Percentiles rank a stretch among this genome's conserved stretches.
Conservation (phyloP, 2,329 filamentous ascomycete species). For the Alternaria atra region DNA sequence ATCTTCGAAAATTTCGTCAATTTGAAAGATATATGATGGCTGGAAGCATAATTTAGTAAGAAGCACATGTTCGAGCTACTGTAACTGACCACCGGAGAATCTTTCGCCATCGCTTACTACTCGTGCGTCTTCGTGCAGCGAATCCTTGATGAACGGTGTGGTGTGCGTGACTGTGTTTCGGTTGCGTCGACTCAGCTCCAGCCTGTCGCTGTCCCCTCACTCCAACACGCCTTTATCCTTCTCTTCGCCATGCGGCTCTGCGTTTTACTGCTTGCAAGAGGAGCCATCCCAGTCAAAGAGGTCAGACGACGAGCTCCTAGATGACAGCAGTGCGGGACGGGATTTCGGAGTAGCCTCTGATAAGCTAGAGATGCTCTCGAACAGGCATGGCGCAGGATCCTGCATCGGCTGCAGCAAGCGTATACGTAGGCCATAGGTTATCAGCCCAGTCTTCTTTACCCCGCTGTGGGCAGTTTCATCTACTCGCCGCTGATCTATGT, state of each 20-base stretch:
- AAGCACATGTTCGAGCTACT: neutral
- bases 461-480: constrained; percentile 32
- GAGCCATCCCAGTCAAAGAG: constrained; percentile 20
- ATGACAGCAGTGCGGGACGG: constrained; percentile 23
- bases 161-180: constrained; percentile 17
- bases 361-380: constrained; percentile 37
- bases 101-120: constrained; percentile 29
- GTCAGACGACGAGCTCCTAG: constrained; percentile 40
- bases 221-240: constrained; percentile 39
- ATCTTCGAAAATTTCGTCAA: constrained; percentile 38
- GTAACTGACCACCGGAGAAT: constrained; percentile 15
- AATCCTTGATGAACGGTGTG: neutral
- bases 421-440: constrained; percentile 30
- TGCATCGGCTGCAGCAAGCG: constrained; percentile 38
- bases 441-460: constrained; percentile 34
- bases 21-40: constrained; percentile 36
- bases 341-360: constrained; percentile 37
- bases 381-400: constrained; percentile 33
- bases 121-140: neutral
- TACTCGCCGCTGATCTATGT: constrained; percentile 20
- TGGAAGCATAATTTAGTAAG: constrained; percentile 4
- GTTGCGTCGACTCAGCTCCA: constrained; percentile 18
- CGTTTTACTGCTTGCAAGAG: constrained; percentile 14
- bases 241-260: constrained; percentile 44
- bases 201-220: constrained; percentile 17